Conservation (phyloP, 2,329 filamentous ascomycete genomes). For the Diaporthe citri region DNA sequence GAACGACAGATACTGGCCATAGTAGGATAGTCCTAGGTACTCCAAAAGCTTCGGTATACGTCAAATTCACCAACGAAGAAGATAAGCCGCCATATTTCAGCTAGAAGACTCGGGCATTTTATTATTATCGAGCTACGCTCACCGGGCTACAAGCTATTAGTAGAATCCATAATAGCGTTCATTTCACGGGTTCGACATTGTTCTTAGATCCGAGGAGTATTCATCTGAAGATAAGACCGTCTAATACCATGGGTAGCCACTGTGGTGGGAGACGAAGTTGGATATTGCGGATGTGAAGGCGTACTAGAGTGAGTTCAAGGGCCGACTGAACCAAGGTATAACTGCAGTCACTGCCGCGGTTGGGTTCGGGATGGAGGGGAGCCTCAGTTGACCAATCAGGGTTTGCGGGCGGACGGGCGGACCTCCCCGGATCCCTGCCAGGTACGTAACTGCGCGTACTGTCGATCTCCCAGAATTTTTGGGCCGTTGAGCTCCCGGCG, state of each 20-base stretch:
- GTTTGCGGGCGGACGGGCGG: no score
- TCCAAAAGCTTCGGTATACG: not conserved
- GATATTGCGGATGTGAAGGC: not conserved
- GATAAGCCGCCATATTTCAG: not conserved
- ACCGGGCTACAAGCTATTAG: not conserved
- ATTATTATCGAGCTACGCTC: not conserved
- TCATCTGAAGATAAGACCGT: not conserved
- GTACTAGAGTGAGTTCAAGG: not conserved
- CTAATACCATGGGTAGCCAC: not conserved
- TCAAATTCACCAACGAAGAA: not conserved
- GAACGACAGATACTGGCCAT: not conserved
- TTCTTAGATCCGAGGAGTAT: not conserved
- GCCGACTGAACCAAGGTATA: not conserved
- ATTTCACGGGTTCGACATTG: no score
- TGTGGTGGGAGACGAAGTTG: not conserved
- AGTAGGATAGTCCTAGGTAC: not conserved
- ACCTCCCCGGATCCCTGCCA: not conserved
- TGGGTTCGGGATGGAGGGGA: not conserved
- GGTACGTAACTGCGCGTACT: constrained; percentile 5
- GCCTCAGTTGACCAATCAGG: not conserved
- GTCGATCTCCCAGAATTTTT: constrained; percentile 34
- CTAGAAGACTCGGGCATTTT: not conserved
- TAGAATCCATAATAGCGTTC: not conserved
- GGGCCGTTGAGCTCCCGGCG: constrained; percentile 13
- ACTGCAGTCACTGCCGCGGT: not conserved